These are phyloP conservation scores for Dictyostelium capitatum DNA, from an alignment of 78 protist species.

Conservation along the genomic window DNA sequence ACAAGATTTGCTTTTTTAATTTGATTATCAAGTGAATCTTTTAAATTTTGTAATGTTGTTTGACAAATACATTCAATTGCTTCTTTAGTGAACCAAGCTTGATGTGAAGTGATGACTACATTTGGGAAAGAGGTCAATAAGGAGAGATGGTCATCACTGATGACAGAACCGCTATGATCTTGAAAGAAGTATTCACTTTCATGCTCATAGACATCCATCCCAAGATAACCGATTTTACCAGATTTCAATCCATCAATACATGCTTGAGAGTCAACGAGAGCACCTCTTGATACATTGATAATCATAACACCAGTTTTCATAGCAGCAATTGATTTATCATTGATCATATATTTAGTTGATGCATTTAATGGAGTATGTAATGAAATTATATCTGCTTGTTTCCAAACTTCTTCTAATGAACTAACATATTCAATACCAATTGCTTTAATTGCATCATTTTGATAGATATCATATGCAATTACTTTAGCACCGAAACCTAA, in stretches of 20 bases:
- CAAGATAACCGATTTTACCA: constrained; percentile 86
- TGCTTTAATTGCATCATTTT: constrained; percentile 20
- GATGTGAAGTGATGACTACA: constrained; percentile 90
- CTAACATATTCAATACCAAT: constrained; percentile 78
- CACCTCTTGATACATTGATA: constrained; percentile 93
- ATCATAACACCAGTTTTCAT: constrained; percentile 90
- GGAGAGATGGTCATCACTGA: constrained; percentile 85
- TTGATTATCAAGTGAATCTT: background rate
- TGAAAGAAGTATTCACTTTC: constrained; percentile 88
- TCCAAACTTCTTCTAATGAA: constrained; percentile 69
- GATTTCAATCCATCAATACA: constrained; percentile 81
- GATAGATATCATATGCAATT: constrained; percentile 55
- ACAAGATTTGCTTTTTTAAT: constrained; percentile 13
- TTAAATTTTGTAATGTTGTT: constrained; percentile 67
- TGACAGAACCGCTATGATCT: constrained; percentile 63
- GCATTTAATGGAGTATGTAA: constrained; percentile 85
- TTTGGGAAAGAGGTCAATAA: constrained; percentile 76
- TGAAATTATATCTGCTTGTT: constrained; percentile 85
- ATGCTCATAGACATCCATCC: constrained; percentile 93
- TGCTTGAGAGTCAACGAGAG: constrained; percentile 86
- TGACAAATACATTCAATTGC: constrained; percentile 89
- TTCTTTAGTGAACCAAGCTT: constrained; percentile 93
- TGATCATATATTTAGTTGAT: constrained; percentile 85
- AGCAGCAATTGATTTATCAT: constrained; percentile 58
- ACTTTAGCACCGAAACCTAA: constrained; percentile 76